Conservation (phyloP, 257 asterid genomes). For the Solanum chilense region DNA sequence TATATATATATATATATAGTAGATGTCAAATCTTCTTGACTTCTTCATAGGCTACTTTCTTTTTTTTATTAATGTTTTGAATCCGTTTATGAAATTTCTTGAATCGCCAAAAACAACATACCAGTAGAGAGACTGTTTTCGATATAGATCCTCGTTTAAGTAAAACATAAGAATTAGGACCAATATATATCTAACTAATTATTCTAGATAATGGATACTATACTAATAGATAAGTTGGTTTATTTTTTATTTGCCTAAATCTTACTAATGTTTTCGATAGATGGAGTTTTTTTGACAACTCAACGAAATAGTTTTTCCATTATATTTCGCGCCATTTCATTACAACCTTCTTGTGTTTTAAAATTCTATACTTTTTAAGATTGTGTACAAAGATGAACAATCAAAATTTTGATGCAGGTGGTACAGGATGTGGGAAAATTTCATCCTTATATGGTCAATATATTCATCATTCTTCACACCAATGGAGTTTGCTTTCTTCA, state of each 20-base stretch:
- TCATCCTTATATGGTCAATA: constrained; percentile 62
- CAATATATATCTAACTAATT: neutral
- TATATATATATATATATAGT: neutral
- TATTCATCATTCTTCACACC: constrained; percentile 71
- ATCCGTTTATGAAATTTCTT: neutral
- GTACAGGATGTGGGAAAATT: constrained; percentile 58
- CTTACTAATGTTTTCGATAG: no score
- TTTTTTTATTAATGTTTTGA: neutral
- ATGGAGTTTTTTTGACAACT: neutral
- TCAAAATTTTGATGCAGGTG: constrained; percentile 31
- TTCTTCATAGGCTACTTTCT: neutral
- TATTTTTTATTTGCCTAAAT: neutral
- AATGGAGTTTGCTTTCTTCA: constrained; percentile 68
- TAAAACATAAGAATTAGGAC: neutral
- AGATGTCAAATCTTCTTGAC: neutral
- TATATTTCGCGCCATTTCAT: neutral
- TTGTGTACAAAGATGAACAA: neutral
- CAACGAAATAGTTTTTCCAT: no score
- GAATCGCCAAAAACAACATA: neutral
- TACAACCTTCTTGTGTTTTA: neutral
- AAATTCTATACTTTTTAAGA: neutral
- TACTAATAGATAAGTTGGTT: no score
- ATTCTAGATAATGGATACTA: neutral
- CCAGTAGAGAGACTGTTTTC: fast-evolving
- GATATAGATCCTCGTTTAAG: neutral